Evolutionary conservation across 768 basidiomycete species (phyloP).

Genomic region (Rhodotorula graminis): DNA sequence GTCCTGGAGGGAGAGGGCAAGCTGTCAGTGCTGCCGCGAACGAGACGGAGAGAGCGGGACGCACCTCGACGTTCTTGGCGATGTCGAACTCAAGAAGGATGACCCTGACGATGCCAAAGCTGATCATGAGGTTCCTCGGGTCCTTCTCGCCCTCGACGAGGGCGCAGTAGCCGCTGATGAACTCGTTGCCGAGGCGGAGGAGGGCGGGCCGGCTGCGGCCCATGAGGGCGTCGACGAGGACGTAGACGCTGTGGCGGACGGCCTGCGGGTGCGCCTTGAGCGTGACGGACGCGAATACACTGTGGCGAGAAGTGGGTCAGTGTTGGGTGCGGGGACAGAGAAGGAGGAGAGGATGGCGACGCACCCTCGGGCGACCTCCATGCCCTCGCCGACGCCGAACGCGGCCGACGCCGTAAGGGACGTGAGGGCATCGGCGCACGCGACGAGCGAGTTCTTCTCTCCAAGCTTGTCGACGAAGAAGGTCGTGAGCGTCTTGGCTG

Average conservation of each 20-base stretch:
- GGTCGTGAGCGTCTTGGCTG: slow-evolving; percentile 72
- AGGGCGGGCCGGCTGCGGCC: slow-evolving; percentile 53
- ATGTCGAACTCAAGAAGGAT: slow-evolving; percentile 84
- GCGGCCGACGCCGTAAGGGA: slow-evolving; percentile 61
- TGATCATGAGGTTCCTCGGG: slow-evolving; percentile 83
- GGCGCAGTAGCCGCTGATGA: slow-evolving; percentile 67
- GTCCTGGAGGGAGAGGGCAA: slow-evolving; percentile 54
- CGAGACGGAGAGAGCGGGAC: neutral
- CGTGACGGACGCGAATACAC: slow-evolving; percentile 69
- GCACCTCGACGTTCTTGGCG: slow-evolving; percentile 67
- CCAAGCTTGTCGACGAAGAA: slow-evolving; percentile 75
- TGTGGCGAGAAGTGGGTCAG: slow-evolving; percentile 44
- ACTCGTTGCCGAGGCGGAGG: slow-evolving; percentile 46
- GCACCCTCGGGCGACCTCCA: slow-evolving; percentile 59
- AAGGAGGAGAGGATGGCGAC: slow-evolving; percentile 43
- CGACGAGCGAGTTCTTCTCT: slow-evolving; percentile 76
- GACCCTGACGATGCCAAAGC: slow-evolving; percentile 81
- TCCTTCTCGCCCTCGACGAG: slow-evolving; percentile 97
- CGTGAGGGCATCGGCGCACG: slow-evolving; percentile 70
- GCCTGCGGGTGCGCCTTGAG: slow-evolving; percentile 79
- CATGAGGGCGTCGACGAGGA: slow-evolving; percentile 71
- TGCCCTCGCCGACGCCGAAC: slow-evolving; percentile 63
- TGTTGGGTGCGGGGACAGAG: too few relatives aligned
- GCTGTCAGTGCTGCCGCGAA: neutral
- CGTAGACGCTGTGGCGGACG: slow-evolving; percentile 73